A percentile compares a stretch with the other conserved stretches of the same genome.
Conservation (phyloP, 345 rosid species). For the Atalantia buxifolia region DNA sequence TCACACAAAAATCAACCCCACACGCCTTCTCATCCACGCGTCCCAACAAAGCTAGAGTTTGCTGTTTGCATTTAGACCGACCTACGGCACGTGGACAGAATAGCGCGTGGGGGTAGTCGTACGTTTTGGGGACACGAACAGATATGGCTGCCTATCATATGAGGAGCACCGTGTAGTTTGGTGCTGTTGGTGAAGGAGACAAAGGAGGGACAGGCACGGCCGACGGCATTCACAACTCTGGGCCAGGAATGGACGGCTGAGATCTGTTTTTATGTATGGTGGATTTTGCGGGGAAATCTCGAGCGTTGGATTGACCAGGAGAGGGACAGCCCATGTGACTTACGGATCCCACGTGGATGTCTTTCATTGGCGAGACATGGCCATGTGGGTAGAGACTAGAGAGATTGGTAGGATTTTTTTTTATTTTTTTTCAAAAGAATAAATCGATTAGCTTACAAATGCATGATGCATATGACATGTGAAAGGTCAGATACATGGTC, state of each 20-base stretch:
- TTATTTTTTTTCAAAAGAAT: too few relatives aligned
- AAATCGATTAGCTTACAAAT: background rate
- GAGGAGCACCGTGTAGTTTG: slow-evolving; percentile 39
- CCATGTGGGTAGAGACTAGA: slow-evolving; percentile 22
- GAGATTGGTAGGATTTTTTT: slow-evolving; percentile 1
- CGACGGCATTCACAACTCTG: slow-evolving; percentile 30
- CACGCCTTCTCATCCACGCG: slow-evolving; percentile 19
- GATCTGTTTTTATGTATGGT: slow-evolving; percentile 5
- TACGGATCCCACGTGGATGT: slow-evolving; percentile 30
- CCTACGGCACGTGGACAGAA: background rate
- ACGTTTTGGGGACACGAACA: slow-evolving; percentile 17
- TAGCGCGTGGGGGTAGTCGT: slow-evolving; percentile 21
- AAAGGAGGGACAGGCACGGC: slow-evolving; percentile 40
- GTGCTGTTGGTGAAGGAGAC: slow-evolving; percentile 35
- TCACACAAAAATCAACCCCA: slow-evolving; percentile 9
- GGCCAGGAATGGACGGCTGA: slow-evolving; percentile 30
- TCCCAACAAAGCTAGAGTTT: background rate
- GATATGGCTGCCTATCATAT: slow-evolving; percentile 30
- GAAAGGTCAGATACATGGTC: slow-evolving; percentile 12
- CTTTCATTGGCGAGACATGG: slow-evolving; percentile 17
- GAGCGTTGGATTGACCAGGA: slow-evolving; percentile 30
- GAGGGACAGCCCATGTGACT: slow-evolving; percentile 32
- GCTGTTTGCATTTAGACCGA: background rate
- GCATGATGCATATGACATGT: slow-evolving; percentile 17
- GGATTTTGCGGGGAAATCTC: background rate